A percentile compares a stretch with the other conserved stretches of the same genome.
Evolutionary conservation across 2,329 filamentous ascomycete species (phyloP).

Genomic region (Cladosporium sp.): DNA sequence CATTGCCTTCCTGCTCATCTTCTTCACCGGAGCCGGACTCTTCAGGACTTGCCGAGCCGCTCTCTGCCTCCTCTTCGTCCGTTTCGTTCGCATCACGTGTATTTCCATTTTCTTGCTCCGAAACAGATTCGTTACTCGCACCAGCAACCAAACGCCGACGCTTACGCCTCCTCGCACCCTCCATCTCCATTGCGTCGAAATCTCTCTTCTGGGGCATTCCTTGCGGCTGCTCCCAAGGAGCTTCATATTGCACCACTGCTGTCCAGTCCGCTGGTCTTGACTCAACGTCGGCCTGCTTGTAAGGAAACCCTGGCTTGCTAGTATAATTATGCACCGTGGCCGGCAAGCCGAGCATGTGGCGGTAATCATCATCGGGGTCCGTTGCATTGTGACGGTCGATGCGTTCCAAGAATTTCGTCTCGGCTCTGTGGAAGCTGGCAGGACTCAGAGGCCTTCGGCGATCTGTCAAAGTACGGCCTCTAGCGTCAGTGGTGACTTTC

Average conservation of each 20-base stretch:
- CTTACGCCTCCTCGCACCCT: conserved; percentile 18
- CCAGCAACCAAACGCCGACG: not conserved
- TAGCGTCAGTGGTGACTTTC: not conserved
- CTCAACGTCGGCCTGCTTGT: conserved; percentile 31
- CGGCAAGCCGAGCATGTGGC: conserved; percentile 43
- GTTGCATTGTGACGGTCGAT: conserved; percentile 49
- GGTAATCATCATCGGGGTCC: conserved; percentile 49
- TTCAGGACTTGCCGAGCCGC: not conserved
- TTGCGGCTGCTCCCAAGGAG: conserved; percentile 49
- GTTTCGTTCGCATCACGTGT: not conserved
- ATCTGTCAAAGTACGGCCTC: not conserved
- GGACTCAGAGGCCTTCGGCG: conserved; percentile 25
- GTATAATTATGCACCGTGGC: conserved; percentile 30
- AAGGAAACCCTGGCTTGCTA: conserved; percentile 28
- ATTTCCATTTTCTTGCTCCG: not conserved
- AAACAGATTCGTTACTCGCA: not conserved
- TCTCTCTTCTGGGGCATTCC: not conserved
- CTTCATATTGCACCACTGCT: conserved; percentile 45
- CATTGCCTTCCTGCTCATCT: not conserved
- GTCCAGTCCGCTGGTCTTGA: conserved; percentile 46
- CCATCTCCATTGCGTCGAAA: conserved; percentile 22
- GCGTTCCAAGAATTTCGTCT: conserved; percentile 49
- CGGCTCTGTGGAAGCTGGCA: conserved; percentile 24
- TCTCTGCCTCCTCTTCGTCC: not conserved
- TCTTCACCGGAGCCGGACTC: not conserved